Conservation (phyloP, 805 yeast genomes). For the Yarrowia sp. region DNA sequence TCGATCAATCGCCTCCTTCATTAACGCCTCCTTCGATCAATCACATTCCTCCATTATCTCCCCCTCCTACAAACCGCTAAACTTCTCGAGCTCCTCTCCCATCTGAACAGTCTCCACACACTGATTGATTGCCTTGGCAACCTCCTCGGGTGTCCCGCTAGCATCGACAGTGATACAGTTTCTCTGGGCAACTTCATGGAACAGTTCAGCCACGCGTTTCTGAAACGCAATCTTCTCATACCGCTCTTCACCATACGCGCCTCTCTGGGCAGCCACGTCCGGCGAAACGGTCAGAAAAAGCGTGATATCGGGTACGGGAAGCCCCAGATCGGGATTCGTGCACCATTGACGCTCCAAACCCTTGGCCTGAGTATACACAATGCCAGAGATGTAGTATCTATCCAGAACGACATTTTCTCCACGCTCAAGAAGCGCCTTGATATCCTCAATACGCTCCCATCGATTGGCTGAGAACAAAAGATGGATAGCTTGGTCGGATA, state of each 20-base stretch:
- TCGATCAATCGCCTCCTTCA: too few species aligned
- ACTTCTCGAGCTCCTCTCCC: slow-evolving; percentile 1
- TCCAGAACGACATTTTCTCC: slow-evolving; percentile 78
- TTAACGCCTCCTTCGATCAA: too few species aligned
- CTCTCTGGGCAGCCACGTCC: slow-evolving; percentile 57
- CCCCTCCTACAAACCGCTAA: slow-evolving; percentile 10
- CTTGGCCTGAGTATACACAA: slow-evolving; percentile 91
- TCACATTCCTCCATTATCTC: too few species aligned
- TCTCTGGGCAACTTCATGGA: slow-evolving; percentile 51
- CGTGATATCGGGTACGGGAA: slow-evolving; percentile 86
- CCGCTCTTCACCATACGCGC: slow-evolving; percentile 93
- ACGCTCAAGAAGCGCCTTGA: slow-evolving; percentile 54
- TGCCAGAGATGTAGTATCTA: slow-evolving; percentile 90
- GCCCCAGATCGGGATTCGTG: slow-evolving; percentile 76
- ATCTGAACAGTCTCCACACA: slow-evolving; percentile 5
- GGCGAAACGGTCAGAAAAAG: slow-evolving; percentile 72
- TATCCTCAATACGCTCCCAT: slow-evolving; percentile 75
- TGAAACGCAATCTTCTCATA: slow-evolving; percentile 84
- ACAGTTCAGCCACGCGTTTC: slow-evolving; percentile 66
- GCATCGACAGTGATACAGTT: slow-evolving; percentile 64
- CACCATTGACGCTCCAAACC: slow-evolving; percentile 72
- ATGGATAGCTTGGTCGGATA: slow-evolving; percentile 85
- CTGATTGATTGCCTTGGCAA: slow-evolving; percentile 52
- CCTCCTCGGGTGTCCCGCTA: slow-evolving; percentile 65
- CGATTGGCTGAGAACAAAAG: slow-evolving; percentile 89